A percentile compares a stretch with the other conserved stretches of the same genome.
These are phyloP conservation scores for Saccharum hybrid DNA, from an alignment of 202 grass and related monocot species.

Conservation along the genomic window DNA sequence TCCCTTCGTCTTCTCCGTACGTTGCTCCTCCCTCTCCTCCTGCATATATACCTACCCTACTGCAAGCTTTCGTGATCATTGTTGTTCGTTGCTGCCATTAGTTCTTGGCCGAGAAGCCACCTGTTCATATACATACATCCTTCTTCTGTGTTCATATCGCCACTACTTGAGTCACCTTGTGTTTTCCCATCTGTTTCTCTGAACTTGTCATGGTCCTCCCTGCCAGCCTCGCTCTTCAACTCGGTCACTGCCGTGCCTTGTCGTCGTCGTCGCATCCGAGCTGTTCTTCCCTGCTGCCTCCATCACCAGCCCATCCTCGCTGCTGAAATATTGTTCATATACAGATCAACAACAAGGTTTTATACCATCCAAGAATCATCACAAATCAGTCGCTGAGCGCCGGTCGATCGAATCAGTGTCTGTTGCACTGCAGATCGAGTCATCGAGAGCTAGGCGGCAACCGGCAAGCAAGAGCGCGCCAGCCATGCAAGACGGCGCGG, in stretches of 20 bases:
- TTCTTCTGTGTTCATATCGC: neutral
- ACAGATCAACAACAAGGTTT: neutral
- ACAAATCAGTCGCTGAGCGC: neutral
- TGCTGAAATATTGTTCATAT: neutral
- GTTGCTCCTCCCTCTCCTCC: no score
- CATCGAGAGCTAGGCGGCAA: neutral
- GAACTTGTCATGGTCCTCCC: constrained; percentile 42
- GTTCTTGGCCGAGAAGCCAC: neutral
- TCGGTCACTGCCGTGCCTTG: neutral
- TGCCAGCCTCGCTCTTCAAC: constrained; percentile 35
- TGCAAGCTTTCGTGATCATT: neutral
- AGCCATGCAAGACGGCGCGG: constrained; percentile 54
- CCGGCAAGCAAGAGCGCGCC: neutral
- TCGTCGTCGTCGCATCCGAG: neutral
- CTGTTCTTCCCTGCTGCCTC: neutral
- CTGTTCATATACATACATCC: no score
- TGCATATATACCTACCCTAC: neutral
- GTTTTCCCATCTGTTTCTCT: constrained; percentile 13
- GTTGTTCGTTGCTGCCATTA: neutral
- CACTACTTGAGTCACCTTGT: neutral
- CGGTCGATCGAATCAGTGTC: neutral
- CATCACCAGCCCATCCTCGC: neutral
- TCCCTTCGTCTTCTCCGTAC: neutral
- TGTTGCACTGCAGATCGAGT: neutral
- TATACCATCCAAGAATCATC: neutral